Evolutionary conservation across 805 yeast genomes (phyloP), one percentile per base, ranked within the genome.

Genomic region (Ogataea allantospora): DNA sequence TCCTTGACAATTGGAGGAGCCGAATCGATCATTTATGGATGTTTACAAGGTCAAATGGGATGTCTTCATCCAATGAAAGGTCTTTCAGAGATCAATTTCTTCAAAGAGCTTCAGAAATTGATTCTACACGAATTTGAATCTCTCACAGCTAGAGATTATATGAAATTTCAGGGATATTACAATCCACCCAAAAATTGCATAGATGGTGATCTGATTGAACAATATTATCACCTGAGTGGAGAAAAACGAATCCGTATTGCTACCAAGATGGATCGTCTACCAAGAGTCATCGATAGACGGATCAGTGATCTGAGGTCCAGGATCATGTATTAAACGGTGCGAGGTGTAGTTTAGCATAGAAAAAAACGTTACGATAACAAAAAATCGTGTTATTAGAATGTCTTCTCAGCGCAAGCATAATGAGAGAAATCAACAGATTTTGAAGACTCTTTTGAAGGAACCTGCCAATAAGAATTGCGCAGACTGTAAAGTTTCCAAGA

Each of bases 181-280:
- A 78, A 77, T n/a, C 96, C 97, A 0, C 75, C 72, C 2, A 81
- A 79, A 46, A 73, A 77, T 33, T 79, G 84, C 2, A 71, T 93
- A 27, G 97, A 93, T 62, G 99, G 99, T 7, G 98, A 93, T 55
- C 65, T 86, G 11, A 67, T 91, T 32, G 96, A 88, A 51, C 57
- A 61, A 27, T 85, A 67, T 51, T 60, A 54, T 32, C 52, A 57
- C 7, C 55, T 75, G 14, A 51, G 54, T 10, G 55, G 58, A 1
- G 49, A 63, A 1, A 53, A 58, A 4, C 67, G 72, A 40, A 48
- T 65, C 14, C 58, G 53, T 13, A 61, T 74, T 19, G 68, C 70
- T 6, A 51, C 60, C 10, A 60, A 60, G 30, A 52, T 77, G 52
- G 78, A 75, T 21, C 61, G 75, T 42, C 51, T 67, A 1, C 71